Percentiles rank a stretch among this genome's conserved stretches.
phyloP scores from a whole-genome alignment of 805 yeast species.

The Komagataella populi region DNA sequence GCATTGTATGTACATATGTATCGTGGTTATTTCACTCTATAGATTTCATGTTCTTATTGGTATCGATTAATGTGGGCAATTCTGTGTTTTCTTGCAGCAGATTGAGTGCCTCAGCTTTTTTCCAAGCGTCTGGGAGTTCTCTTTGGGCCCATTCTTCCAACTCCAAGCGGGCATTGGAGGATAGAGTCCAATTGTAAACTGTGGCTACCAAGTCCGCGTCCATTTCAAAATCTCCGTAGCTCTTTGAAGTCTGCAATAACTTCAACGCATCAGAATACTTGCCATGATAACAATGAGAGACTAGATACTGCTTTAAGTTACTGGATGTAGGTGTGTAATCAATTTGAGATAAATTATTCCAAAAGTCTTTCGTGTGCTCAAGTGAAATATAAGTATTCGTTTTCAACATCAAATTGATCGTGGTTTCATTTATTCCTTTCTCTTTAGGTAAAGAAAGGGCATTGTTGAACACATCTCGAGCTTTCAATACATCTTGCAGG shows the following conservation, averaged over 20 bases:
- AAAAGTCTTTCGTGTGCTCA: constrained; percentile 43
- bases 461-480: constrained; percentile 46
- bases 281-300: constrained; percentile 62
- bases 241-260: constrained; percentile 31
- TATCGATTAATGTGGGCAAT: constrained; percentile 16
- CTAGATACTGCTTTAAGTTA: constrained; percentile 44
- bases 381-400: constrained; percentile 40
- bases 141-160: constrained; percentile 25
- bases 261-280: constrained; percentile 40
- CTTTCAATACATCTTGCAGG: constrained; percentile 39
- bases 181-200: constrained; percentile 31
- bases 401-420: constrained; percentile 54
- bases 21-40: background rate
- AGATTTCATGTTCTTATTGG: background rate
- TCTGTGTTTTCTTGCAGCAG: constrained; percentile 16
- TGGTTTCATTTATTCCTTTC: constrained; percentile 46
- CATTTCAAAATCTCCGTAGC: constrained; percentile 24
- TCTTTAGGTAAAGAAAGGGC: constrained; percentile 37
- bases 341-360: constrained; percentile 43
- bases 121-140: constrained; percentile 23
- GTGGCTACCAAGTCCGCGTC: constrained; percentile 30
- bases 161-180: constrained; percentile 18
- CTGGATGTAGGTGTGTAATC: constrained; percentile 37
- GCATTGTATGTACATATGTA: background rate
- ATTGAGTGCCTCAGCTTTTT: constrained; percentile 15